A percentile compares a stretch with the other conserved stretches of the same genome.
Conservation (phyloP, 2,329 filamentous ascomycete genomes). For the Tetracladium maxilliforme region DNA sequence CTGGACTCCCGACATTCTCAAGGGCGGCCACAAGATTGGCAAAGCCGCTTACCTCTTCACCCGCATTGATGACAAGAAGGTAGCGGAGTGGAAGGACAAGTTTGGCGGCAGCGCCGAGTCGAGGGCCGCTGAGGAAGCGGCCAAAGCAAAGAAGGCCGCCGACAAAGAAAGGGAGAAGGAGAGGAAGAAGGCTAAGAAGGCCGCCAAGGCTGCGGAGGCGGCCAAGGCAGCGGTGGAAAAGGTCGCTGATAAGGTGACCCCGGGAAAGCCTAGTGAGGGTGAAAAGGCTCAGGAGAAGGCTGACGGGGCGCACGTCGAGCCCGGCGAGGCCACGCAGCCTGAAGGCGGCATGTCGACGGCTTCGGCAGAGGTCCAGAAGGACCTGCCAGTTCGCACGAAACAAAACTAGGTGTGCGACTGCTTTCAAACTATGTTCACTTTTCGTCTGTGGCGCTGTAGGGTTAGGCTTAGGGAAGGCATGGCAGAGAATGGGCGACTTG, state of each 20-base stretch:
- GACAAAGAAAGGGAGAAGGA: slow-evolving; percentile 25
- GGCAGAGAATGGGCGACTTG: too few species aligned
- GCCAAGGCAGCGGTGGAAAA: slow-evolving; percentile 1
- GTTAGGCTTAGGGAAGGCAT: too few species aligned
- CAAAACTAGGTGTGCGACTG: too few species aligned
- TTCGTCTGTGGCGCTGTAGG: too few species aligned
- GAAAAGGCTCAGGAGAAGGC: slow-evolving; percentile 11
- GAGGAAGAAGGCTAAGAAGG: slow-evolving; percentile 27
- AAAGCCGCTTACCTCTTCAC: slow-evolving; percentile 68
- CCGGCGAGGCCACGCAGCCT: slow-evolving; percentile 9
- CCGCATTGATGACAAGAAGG: slow-evolving; percentile 70
- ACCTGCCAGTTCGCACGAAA: too few species aligned
- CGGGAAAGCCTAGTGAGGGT: slow-evolving; percentile 13
- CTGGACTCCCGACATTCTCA: slow-evolving; percentile 47
- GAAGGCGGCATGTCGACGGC: too few species aligned
- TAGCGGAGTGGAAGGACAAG: slow-evolving; percentile 66
- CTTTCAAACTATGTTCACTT: too few species aligned
- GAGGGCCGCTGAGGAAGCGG: slow-evolving; percentile 58
- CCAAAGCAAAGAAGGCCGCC: slow-evolving; percentile 19
- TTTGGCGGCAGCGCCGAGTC: slow-evolving; percentile 55
- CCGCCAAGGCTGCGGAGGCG: slow-evolving; percentile 2
- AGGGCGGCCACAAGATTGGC: slow-evolving; percentile 67
- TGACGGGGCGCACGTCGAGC: slow-evolving; percentile 8
- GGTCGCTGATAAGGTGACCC: too few species aligned
- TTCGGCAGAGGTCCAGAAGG: too few species aligned